Percentiles rank a stretch among this genome's conserved stretches.
Conservation (phyloP, 1,139 yeast species). For the Taphrina communis region DNA sequence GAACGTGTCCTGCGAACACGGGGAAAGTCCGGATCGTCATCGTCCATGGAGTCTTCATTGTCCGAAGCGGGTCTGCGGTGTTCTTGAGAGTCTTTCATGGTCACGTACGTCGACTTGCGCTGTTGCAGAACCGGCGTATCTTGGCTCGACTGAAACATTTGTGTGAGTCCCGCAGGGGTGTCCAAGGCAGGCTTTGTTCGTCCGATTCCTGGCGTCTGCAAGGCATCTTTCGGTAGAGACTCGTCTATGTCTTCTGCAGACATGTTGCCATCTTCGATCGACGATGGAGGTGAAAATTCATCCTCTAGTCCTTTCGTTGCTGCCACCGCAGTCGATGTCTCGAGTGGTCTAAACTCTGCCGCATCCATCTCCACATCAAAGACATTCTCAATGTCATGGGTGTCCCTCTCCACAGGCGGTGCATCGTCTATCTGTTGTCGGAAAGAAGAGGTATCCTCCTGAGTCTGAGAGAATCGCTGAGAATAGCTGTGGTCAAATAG, state of each 20-base stretch:
- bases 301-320: not conserved
- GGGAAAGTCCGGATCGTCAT: slow-evolving; percentile 37
- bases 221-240: not conserved
- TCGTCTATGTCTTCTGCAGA: not conserved
- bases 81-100: slow-evolving; percentile 36
- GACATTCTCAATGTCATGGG: slow-evolving; percentile 11
- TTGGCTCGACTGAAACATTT: slow-evolving; percentile 36
- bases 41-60: slow-evolving; percentile 15
- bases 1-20: slow-evolving; percentile 15
- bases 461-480: slow-evolving; percentile 28
- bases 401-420: slow-evolving; percentile 17
- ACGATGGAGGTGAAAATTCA: slow-evolving; percentile 11
- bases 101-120: slow-evolving; percentile 35
- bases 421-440: slow-evolving; percentile 29
- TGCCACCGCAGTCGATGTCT: slow-evolving; percentile 16
- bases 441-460: slow-evolving; percentile 37
- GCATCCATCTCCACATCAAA: slow-evolving; percentile 3
- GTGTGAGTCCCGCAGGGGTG: slow-evolving; percentile 34
- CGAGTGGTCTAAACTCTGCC: slow-evolving; percentile 8
- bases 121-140: slow-evolving; percentile 39
- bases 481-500: slow-evolving; percentile 25
- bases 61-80: slow-evolving; percentile 12
- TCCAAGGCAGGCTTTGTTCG: slow-evolving; percentile 11
- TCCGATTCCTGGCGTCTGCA: slow-evolving; percentile 12
- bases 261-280: slow-evolving; percentile 7